Evolutionary conservation across 2,329 filamentous ascomycete species (phyloP).

Genomic region (Dothideomycetes sp.): DNA sequence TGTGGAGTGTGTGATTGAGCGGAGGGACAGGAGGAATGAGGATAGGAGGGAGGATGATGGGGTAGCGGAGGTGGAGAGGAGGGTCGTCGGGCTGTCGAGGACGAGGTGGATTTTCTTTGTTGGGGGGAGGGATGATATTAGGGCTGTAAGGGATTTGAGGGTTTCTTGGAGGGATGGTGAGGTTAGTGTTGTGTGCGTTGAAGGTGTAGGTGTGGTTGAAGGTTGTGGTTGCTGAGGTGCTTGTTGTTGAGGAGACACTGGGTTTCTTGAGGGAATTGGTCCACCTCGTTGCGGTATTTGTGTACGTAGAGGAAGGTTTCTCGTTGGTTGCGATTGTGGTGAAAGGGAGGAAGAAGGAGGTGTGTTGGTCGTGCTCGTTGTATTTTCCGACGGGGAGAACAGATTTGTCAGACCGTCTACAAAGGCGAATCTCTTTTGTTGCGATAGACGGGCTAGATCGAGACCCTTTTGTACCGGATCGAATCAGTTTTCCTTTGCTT

Average conservation of each 20-base stretch:
- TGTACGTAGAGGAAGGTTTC: not conserved
- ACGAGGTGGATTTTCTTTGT: constrained; percentile 31
- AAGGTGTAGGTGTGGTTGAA: not conserved
- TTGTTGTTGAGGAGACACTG: constrained; percentile 1
- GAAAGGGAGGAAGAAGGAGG: constrained; percentile 19
- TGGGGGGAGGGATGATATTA: constrained; percentile 19
- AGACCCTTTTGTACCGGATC: constrained; percentile 50
- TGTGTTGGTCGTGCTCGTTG: constrained; percentile 7
- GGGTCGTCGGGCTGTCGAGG: constrained; percentile 36
- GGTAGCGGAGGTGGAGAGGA: constrained; percentile 29
- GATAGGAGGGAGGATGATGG: constrained; percentile 23
- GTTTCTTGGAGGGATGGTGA: constrained; percentile 24
- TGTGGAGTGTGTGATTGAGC: constrained; percentile 53
- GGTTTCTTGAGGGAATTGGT: constrained; percentile 9
- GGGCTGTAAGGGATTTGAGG: constrained; percentile 21
- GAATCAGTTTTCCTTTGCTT: not conserved
- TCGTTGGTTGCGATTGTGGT: not conserved
- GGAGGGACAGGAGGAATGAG: constrained; percentile 23
- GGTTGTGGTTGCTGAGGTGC: constrained; percentile 4
- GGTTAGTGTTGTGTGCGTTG: constrained; percentile 17
- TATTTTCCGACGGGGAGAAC: constrained; percentile 33
- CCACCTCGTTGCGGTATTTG: not conserved
- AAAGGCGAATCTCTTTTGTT: constrained; percentile 56
- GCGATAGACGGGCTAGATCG: constrained; percentile 54
- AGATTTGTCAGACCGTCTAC: constrained; percentile 64